Percentiles rank a stretch among this genome's conserved stretches.
These are phyloP conservation scores for Phylloporus arenicola DNA, from an alignment of 768 basidiomycete genomes.

Conservation along the genomic window DNA sequence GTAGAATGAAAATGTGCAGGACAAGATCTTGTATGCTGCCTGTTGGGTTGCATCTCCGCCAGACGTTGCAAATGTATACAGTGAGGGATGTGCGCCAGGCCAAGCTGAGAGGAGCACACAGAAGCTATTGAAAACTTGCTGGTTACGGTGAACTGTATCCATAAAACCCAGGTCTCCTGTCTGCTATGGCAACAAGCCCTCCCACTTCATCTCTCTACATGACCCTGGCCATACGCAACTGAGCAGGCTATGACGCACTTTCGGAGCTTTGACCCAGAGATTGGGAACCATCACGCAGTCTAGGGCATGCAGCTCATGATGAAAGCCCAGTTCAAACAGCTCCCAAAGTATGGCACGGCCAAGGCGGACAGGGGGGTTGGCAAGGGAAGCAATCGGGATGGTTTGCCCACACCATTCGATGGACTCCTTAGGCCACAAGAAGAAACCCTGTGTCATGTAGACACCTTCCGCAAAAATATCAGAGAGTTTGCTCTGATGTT, in stretches of 20 bases:
- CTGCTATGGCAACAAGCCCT: neutral
- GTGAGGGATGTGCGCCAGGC: neutral
- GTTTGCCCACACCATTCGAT: neutral
- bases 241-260: neutral
- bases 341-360: slow-evolving; percentile 17
- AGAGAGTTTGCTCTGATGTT: neutral
- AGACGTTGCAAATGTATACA: neutral
- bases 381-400: neutral
- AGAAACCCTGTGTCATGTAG: neutral
- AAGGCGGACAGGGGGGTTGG: neutral
- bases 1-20: neutral
- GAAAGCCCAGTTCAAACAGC: slow-evolving; percentile 17
- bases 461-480: neutral
- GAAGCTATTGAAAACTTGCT: neutral
- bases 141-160: neutral
- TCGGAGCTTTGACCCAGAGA: neutral
- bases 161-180: neutral
- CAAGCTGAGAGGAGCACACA: neutral
- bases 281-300: neutral
- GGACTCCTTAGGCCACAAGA: neutral
- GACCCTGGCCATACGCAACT: neutral
- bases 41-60: neutral
- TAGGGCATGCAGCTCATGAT: slow-evolving; percentile 14
- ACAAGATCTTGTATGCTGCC: neutral
- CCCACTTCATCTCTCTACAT: neutral